Percentiles rank a stretch among this genome's conserved stretches.
Evolutionary conservation across 768 basidiomycete genomes (phyloP).

Genomic region (Dentipellis sp.): DNA sequence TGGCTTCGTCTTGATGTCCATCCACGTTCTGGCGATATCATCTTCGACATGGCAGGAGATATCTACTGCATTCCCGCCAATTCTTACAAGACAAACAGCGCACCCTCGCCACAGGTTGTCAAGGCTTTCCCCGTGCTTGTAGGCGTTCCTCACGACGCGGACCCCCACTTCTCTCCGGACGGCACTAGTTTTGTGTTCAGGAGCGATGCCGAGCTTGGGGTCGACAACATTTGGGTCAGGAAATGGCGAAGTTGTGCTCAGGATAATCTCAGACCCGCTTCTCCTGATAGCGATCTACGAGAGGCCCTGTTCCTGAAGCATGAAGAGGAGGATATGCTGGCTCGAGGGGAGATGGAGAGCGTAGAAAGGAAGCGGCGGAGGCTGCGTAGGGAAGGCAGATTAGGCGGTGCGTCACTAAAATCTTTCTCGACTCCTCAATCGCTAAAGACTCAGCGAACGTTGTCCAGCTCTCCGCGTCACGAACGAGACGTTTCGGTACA

Average conservation of each 20-base stretch:
- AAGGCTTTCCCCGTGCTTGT: slow-evolving; percentile 50
- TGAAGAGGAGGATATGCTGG: not conserved
- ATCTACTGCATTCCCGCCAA: slow-evolving; percentile 56
- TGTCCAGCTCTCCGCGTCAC: slow-evolving; percentile 41
- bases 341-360: not conserved
- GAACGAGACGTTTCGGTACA: slow-evolving; percentile 68
- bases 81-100: slow-evolving; percentile 17
- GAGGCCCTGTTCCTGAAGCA: not conserved
- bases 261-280: not conserved
- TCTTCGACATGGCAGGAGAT: slow-evolving; percentile 71
- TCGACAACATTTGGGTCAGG: slow-evolving; percentile 69
- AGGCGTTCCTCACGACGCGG: slow-evolving; percentile 62
- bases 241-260: slow-evolving; percentile 57
- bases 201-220: slow-evolving; percentile 63
- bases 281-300: not conserved
- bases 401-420: not conserved
- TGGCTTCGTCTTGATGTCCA: slow-evolving; percentile 71
- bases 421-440: not conserved
- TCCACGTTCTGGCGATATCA: slow-evolving; percentile 57
- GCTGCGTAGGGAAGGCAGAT: not conserved
- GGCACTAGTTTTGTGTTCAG: slow-evolving; percentile 58
- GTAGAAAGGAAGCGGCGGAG: not conserved
- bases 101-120: slow-evolving; percentile 18
- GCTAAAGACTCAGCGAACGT: not conserved
- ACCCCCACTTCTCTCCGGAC: slow-evolving; percentile 64